Conservation (phyloP, 805 yeast genomes). For the Clavispora carvajalis region DNA sequence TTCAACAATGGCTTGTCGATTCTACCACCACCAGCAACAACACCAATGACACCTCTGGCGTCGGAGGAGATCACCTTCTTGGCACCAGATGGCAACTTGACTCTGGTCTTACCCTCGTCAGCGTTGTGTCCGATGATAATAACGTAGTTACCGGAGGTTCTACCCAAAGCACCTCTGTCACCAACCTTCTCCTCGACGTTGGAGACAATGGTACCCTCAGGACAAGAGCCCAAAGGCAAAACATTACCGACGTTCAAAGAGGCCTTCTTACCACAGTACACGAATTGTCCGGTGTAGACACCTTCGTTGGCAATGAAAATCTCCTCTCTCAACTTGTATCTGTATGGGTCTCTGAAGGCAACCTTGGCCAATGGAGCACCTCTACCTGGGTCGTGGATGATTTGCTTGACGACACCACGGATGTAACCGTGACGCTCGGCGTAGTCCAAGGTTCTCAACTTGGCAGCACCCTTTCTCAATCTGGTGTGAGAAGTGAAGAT, state of each 20-base stretch:
- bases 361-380: constrained; percentile 99
- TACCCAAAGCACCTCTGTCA: constrained; percentile 99
- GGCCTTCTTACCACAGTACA: constrained; percentile 99
- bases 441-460: constrained; percentile 97
- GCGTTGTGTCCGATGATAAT: constrained; percentile 99
- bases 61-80: constrained; percentile 93
- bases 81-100: constrained; percentile 98
- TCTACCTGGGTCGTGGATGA: constrained; percentile 99
- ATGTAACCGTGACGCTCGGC: constrained; percentile 99
- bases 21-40: constrained; percentile 99
- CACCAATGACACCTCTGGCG: constrained; percentile 99
- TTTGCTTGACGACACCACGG: constrained; percentile 98
- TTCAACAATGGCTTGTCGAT: constrained; percentile 98
- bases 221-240: constrained; percentile 93
- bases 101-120: constrained; percentile 98
- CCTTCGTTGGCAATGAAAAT: constrained; percentile 99
- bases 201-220: constrained; percentile 98
- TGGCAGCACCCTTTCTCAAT: constrained; percentile 99
- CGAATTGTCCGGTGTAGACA: constrained; percentile 98
- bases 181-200: constrained; percentile 98
- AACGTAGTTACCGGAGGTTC: constrained; percentile 99
- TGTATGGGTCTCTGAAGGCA: constrained; percentile 99
- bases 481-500: constrained; percentile 99
- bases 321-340: constrained; percentile 95
- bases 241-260: constrained; percentile 95